Evolutionary conservation across 768 basidiomycete species (phyloP).

Genomic region (Phanerodontia chrysosporium): DNA sequence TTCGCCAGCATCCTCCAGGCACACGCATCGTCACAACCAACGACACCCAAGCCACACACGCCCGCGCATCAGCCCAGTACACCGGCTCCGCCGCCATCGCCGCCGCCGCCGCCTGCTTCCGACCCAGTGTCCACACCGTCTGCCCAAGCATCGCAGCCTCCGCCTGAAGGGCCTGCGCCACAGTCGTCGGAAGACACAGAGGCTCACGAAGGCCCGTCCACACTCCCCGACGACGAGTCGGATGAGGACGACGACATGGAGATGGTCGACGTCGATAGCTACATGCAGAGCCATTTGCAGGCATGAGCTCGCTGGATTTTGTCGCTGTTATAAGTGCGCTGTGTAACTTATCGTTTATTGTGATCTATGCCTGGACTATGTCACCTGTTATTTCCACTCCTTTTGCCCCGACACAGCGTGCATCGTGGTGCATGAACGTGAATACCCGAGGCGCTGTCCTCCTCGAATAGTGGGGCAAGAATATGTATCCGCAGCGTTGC

Average conservation of each 20-base stretch:
- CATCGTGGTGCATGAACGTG: too few relatives aligned
- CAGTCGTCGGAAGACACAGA: too few relatives aligned
- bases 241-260: conserved; percentile 29
- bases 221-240: conserved; percentile 12
- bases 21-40: not conserved
- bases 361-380: not conserved
- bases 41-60: not conserved
- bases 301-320: not conserved
- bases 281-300: conserved; percentile 3
- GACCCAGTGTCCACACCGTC: not conserved
- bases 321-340: not conserved
- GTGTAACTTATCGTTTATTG: not conserved
- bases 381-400: too few relatives aligned
- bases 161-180: too few relatives aligned
- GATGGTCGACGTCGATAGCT: conserved; percentile 20
- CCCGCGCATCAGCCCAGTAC: not conserved
- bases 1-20: not conserved
- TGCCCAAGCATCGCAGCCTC: not conserved
- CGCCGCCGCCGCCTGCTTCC: not conserved
- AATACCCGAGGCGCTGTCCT: too few relatives aligned
- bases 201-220: conserved; percentile 1
- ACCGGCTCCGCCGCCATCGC: too few relatives aligned
- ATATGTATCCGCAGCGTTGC: too few relatives aligned
- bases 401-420: too few relatives aligned
- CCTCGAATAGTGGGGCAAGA: too few relatives aligned